Evolutionary conservation across 176 grass and related monocot species (phyloP).

Genomic region (Cenchrus fungigraminus): DNA sequence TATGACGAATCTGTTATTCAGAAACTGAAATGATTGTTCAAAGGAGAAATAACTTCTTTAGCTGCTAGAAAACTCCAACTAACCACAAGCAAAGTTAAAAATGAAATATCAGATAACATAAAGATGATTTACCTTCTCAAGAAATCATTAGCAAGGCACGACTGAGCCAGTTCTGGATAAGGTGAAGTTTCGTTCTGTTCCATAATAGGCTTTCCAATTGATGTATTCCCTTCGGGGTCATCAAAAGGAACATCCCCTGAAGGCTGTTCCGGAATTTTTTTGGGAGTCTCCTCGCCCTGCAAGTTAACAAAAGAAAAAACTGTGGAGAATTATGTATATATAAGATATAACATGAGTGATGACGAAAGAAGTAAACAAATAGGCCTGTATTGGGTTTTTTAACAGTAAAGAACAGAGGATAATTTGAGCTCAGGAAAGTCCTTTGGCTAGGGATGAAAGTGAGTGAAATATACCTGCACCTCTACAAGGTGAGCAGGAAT

Average conservation of each 20-base stretch:
- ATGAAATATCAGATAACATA: constrained; percentile 21
- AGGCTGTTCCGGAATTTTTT: constrained; percentile 24
- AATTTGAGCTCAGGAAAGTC: constrained; percentile 7
- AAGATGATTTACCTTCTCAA: constrained; percentile 71
- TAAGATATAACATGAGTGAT: background rate
- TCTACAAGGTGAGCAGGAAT: constrained; percentile 84
- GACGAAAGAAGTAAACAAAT: constrained; percentile 27
- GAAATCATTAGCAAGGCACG: constrained; percentile 76
- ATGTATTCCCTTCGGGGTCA: constrained; percentile 31
- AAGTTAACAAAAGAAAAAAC: constrained; percentile 17
- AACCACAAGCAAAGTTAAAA: background rate
- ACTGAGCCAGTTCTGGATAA: constrained; percentile 52
- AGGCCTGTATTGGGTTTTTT: constrained; percentile 2
- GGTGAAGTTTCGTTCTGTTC: constrained; percentile 43
- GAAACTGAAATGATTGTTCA: background rate
- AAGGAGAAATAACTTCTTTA: constrained; percentile 1
- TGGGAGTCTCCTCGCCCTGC: constrained; percentile 37
- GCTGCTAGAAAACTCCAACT: background rate
- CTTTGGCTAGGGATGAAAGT: constrained; percentile 4
- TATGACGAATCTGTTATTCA: constrained; percentile 5
- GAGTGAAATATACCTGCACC: constrained; percentile 58
- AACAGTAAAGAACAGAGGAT: constrained; percentile 14
- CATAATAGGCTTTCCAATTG: constrained; percentile 33
- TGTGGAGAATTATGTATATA: background rate
- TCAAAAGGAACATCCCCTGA: constrained; percentile 26